Base-by-base conservation (phyloP, 345 rosid species). In the Gossypioides kirkii region DNA sequence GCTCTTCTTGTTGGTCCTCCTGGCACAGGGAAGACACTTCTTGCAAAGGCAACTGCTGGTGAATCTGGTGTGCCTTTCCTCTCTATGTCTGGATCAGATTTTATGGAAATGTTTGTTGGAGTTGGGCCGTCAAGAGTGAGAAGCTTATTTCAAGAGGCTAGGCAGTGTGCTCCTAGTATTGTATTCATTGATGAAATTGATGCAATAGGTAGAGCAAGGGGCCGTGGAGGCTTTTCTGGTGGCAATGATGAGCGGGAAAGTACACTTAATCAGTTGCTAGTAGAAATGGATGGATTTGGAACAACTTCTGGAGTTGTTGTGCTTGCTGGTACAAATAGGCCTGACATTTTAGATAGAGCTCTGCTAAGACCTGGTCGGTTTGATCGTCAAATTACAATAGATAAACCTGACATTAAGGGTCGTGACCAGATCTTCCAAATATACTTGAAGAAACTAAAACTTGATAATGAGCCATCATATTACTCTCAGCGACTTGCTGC, bases 221-320 rank as follows among this genome's bases (percentile, higher is more conserved):
- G 90, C 0, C 86, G 84, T 59, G 87, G 88, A 55, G 82, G 87
- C 61, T 80, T 84, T 75, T 73, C 85, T 11, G 86, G 90, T 59
- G 84, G 86, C 45, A 76, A 79, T 69, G 83, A 77, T 71, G 90
- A 87, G 74, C 84, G 87, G 22, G 88, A 87, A 77, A 83, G 84
- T 74, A 85, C 87, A 56, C 88, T 87, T 46, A 87, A 85, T 67
- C 88, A 83, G 74, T 76, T 87, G 76, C 84, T 87, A 49, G 87
- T 85, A 16, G 87, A 87, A 66, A 87, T 87, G 90, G 88, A 85
- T 83, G 90, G 90, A 66, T 85, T 85, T 82, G 88, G 86, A 76
- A 85, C 87, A 6, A 85, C 87, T 8, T 59, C 88, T 16, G 87
- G 88, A 46, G 87, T 87, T 25, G 83, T 87, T 69, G 86, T 87